Percentiles rank a stretch among this genome's conserved stretches.
Conservation (phyloP, 495 filamentous ascomycete genomes). For the Xylaria nigripes region DNA sequence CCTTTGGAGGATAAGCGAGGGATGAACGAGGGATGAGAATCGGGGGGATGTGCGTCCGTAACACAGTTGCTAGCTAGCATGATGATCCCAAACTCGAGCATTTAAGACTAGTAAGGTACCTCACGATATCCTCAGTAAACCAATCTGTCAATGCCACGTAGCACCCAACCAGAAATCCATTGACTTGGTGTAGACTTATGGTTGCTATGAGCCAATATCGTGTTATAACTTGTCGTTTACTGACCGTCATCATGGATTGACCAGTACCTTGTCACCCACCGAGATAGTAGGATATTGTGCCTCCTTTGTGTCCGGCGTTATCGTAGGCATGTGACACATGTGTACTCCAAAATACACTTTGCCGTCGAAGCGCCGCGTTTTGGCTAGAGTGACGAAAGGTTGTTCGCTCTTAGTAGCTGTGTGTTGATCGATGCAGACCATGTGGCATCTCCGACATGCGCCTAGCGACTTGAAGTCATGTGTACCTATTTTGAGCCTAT, state of each 20-base stretch:
- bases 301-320: slow-evolving; percentile 15
- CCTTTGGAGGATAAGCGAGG: too few species aligned
- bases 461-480: slow-evolving; percentile 64
- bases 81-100: too few species aligned
- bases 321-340: slow-evolving; percentile 44
- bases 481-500: slow-evolving; percentile 39
- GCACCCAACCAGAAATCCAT: background rate
- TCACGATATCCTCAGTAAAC: background rate
- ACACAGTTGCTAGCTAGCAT: too few species aligned
- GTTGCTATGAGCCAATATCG: background rate
- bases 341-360: slow-evolving; percentile 85
- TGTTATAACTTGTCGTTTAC: background rate
- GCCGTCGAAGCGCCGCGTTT: slow-evolving; percentile 71
- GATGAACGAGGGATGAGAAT: too few species aligned
- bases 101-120: background rate
- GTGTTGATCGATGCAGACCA: slow-evolving; percentile 87
- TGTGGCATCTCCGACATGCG: slow-evolving; percentile 80
- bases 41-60: too few species aligned
- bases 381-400: slow-evolving; percentile 79
- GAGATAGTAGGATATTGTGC: slow-evolving; percentile 44
- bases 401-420: slow-evolving; percentile 72
- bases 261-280: slow-evolving; percentile 47
- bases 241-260: slow-evolving; percentile 13
- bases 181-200: background rate
- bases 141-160: background rate